These are phyloP conservation scores for sunflower (Helianthus annuus) DNA, from an alignment of 129 eudicot species.

Conservation along the genomic window HanXRQr2.0-SUNRISE NC_035443.2:2537345-2537844, in stretches of 20 bases:
- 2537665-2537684: slow-evolving; percentile 80
- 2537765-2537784: slow-evolving; percentile 88
- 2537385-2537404: too few species aligned
- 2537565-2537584: background rate
- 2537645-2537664: slow-evolving; percentile 60
- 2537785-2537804: slow-evolving; percentile 31
- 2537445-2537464: background rate
- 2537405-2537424: background rate
- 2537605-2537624: slow-evolving; percentile 82
- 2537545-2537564: background rate
- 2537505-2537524: slow-evolving; percentile 78
- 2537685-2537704: slow-evolving; percentile 88
- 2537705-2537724: slow-evolving; percentile 91
- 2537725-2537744: slow-evolving; percentile 73
- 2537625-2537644: slow-evolving; percentile 78
- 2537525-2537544: slow-evolving; percentile 33
- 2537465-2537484: slow-evolving; percentile 82
- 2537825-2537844: slow-evolving; percentile 8
- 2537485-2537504: slow-evolving; percentile 83
- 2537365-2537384: background rate
- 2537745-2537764: slow-evolving; percentile 71
- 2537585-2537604: background rate
- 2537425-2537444: background rate
- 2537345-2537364: background rate
- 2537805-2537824: background rate